A percentile compares a stretch with the other conserved stretches of the same genome.
Evolutionary conservation across 1,139 yeast species (phyloP).

Genomic region (Taphrina communis): DNA sequence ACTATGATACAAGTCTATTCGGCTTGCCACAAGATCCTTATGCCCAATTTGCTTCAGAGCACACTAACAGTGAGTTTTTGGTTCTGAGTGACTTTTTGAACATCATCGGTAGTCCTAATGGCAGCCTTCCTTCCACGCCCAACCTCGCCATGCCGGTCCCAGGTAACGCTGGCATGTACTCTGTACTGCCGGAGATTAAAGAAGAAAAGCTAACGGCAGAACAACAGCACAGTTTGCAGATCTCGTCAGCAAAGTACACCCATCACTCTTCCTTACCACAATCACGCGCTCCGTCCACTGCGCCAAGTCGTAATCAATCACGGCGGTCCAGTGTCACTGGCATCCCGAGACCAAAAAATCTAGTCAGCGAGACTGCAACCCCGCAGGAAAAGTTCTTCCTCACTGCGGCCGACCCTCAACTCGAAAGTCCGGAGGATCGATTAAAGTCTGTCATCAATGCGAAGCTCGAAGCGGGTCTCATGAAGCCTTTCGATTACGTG

Average conservation of each 20-base stretch:
- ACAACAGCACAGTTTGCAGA: conserved; percentile 16
- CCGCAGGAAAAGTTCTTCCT: conserved; percentile 92
- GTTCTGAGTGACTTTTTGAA: conserved; percentile 87
- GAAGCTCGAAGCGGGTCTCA: conserved; percentile 87
- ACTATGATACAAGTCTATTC: conserved; percentile 31
- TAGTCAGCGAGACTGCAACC: conserved; percentile 58
- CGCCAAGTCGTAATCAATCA: conserved; percentile 20
- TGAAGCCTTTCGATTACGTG: conserved; percentile 93
- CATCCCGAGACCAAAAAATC: background rate
- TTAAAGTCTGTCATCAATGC: conserved; percentile 95
- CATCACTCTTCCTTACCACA: conserved; percentile 22
- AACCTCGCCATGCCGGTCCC: conserved; percentile 12
- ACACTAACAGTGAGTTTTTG: conserved; percentile 64
- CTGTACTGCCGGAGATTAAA: conserved; percentile 4
- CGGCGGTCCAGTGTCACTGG: conserved; percentile 20
- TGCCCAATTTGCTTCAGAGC: conserved; percentile 40
- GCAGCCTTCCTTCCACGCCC: conserved; percentile 39
- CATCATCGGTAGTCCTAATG: conserved; percentile 80
- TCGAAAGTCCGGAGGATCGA: conserved; percentile 86
- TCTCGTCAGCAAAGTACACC: conserved; percentile 21
- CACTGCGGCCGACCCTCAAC: conserved; percentile 97
- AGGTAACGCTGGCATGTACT: conserved; percentile 8
- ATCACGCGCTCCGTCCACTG: conserved; percentile 17
- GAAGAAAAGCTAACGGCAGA: conserved; percentile 20
- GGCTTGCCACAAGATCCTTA: conserved; percentile 32